phyloP scores from a whole-genome alignment of 1,284 basidiomycete species.

The Rhodotorula glutinis region DNA sequence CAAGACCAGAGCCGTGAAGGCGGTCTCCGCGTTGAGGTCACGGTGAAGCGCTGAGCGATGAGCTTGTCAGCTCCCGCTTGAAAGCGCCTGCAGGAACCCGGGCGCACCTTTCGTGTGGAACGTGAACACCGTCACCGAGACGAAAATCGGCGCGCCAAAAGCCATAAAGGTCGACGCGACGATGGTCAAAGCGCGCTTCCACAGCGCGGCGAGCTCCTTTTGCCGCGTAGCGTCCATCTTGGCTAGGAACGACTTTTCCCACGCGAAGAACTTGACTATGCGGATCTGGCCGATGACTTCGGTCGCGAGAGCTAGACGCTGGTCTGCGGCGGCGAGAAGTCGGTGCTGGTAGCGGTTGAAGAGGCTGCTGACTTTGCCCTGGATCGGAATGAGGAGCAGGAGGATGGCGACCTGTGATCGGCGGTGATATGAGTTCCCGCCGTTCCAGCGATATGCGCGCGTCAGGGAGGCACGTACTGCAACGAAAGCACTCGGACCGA shows the following conservation, averaged over 20 bases:
- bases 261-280: conserved; percentile 47
- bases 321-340: conserved; percentile 55
- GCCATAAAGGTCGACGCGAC: conserved; percentile 47
- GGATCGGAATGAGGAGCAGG: conserved; percentile 50
- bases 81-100: not conserved
- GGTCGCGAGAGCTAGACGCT: conserved; percentile 54
- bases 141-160: conserved; percentile 43
- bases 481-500: conserved; percentile 52
- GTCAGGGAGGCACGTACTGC: conserved; percentile 39
- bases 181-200: conserved; percentile 49
- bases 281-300: conserved; percentile 58
- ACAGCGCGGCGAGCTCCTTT: conserved; percentile 52
- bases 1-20: conserved; percentile 56
- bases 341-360: conserved; percentile 53
- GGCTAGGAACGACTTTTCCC: conserved; percentile 53
- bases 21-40: conserved; percentile 50
- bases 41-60: conserved; percentile 44
- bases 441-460: not conserved
- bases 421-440: too few relatives aligned
- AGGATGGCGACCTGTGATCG: conserved; percentile 48
- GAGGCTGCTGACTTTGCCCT: conserved; percentile 49
- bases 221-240: conserved; percentile 52
- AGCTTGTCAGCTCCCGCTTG: not conserved
- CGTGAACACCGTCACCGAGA: conserved; percentile 38
- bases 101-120: conserved; percentile 48